Conservation (phyloP, 192 early-diverging fungal species). For the Tieghemiomyces parasiticus region DNA sequence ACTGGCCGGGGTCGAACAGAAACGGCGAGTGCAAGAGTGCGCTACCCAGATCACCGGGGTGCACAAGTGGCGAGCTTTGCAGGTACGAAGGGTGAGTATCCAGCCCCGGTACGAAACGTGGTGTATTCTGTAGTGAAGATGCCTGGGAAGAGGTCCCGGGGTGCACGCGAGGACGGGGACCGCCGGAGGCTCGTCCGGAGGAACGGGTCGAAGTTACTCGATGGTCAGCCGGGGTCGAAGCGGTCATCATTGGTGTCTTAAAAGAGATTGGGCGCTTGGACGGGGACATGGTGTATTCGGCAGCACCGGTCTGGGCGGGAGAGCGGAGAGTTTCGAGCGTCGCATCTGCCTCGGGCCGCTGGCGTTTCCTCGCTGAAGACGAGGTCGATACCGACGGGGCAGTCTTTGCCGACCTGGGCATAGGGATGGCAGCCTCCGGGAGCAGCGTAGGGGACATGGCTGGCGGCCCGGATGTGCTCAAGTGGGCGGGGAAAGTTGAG, state of each 20-base stretch:
- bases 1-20: background rate
- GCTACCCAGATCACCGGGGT: background rate
- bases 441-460: background rate
- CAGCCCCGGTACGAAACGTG: background rate
- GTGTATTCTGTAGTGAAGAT: background rate
- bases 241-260: background rate
- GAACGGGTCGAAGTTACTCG: background rate
- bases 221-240: background rate
- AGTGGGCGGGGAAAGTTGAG: background rate
- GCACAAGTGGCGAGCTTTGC: too few species aligned
- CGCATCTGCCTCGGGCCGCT: background rate
- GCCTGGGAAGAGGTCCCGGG: too few species aligned
- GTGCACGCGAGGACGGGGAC: too few species aligned
- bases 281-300: background rate
- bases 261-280: background rate
- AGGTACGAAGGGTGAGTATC: background rate
- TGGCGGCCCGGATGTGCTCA: background rate
- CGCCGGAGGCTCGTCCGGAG: too few species aligned
- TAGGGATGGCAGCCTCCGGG: background rate
- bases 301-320: background rate
- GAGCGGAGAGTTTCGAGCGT: too few species aligned
- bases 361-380: background rate
- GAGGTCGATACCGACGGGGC: too few species aligned
- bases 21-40: background rate
- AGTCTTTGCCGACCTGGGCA: too few species aligned